phyloP scores from a whole-genome alignment of 1,284 basidiomycete genomes.

The Fistulina hepatica region DNA sequence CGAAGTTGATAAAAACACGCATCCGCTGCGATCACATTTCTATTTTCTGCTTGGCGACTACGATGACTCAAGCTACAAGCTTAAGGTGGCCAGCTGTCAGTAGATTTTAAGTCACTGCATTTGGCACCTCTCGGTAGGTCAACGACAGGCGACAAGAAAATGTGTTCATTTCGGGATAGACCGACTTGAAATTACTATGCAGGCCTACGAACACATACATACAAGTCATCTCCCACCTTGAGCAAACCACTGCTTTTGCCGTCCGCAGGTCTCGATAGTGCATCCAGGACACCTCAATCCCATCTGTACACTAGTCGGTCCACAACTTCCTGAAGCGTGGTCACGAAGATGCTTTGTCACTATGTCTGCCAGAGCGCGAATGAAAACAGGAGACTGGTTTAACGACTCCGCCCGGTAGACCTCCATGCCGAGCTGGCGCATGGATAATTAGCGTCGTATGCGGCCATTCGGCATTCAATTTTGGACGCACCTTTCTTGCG shows the following conservation, averaged over 20 bases:
- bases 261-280: conserved; percentile 76
- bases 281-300: conserved; percentile 89
- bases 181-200: too few relatives aligned
- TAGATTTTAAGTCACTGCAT: too few relatives aligned
- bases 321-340: conserved; percentile 39
- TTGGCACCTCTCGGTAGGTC: too few relatives aligned
- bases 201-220: too few relatives aligned
- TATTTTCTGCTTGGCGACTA: too few relatives aligned
- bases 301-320: conserved; percentile 73
- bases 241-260: conserved; percentile 85
- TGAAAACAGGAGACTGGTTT: conserved; percentile 96
- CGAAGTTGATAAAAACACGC: too few relatives aligned
- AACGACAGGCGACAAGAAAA: conserved; percentile 14
- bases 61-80: too few relatives aligned
- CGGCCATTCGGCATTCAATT: conserved; percentile 2
- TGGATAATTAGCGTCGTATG: conserved; percentile 1
- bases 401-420: conserved; percentile 90
- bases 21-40: too few relatives aligned
- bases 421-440: conserved; percentile 76
- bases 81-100: too few relatives aligned
- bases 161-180: conserved; percentile 21
- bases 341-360: conserved; percentile 72
- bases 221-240: too few relatives aligned
- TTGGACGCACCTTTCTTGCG: conserved; percentile 65
- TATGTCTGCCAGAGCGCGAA: conserved; percentile 93